Percentiles rank a stretch among this genome's conserved stretches.
Evolutionary conservation across 108 stramenopile species (phyloP).

Genomic region (Cylindrotheca closterium): DNA sequence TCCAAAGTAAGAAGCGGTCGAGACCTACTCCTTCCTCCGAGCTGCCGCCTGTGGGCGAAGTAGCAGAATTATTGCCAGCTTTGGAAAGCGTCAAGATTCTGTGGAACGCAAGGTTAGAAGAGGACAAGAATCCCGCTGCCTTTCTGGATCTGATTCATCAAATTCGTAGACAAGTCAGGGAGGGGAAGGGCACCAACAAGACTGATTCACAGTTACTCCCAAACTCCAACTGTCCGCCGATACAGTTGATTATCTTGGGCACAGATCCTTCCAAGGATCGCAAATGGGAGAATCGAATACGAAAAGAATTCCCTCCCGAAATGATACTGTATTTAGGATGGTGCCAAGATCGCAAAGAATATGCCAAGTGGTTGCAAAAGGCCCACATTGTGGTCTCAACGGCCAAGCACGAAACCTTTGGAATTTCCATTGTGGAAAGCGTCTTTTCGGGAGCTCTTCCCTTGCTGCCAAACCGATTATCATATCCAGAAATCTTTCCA

Average conservation of each 20-base stretch:
- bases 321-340: slow-evolving; percentile 20
- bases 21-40: no score
- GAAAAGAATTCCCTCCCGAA: slow-evolving; percentile 4
- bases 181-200: no score
- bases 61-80: not conserved
- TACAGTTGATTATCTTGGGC: slow-evolving; percentile 20
- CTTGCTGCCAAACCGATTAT: slow-evolving; percentile 21
- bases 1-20: not conserved
- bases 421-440: slow-evolving; percentile 32
- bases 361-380: slow-evolving; percentile 11
- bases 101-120: slow-evolving; percentile 32
- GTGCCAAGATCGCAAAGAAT: slow-evolving; percentile 21
- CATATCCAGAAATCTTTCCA: slow-evolving; percentile 26
- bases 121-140: slow-evolving; percentile 20
- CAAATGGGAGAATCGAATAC: slow-evolving; percentile 10
- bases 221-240: not conserved
- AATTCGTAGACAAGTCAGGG: not conserved
- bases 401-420: slow-evolving; percentile 29
- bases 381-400: slow-evolving; percentile 22
- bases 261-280: slow-evolving; percentile 20
- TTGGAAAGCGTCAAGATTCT: slow-evolving; percentile 3
- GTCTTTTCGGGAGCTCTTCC: slow-evolving; percentile 28
- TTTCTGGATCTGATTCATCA: slow-evolving; percentile 15
- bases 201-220: no score
- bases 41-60: not conserved